A percentile compares a stretch with the other conserved stretches of the same genome.
Evolutionary conservation across 345 rosid genomes (phyloP).

Genomic region (Hypericum perforatum): DNA sequence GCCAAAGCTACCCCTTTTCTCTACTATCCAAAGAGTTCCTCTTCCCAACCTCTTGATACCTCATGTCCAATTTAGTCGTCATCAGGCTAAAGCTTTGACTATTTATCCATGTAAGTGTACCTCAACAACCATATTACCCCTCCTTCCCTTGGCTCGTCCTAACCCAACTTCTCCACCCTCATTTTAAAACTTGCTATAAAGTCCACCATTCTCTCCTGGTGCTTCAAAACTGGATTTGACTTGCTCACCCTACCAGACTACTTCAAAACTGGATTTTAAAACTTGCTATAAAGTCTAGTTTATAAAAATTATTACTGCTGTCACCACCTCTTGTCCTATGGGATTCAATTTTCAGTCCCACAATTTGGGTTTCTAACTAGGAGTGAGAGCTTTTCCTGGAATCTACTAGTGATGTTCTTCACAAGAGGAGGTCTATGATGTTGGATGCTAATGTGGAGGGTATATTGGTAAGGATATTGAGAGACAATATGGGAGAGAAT

Average conservation of each 20-base stretch:
- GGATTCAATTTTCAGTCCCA: conserved; percentile 10
- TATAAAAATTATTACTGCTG: conserved; percentile 6
- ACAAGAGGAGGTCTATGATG: too few species aligned
- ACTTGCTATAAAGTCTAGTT: conserved; percentile 3
- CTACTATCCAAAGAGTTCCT: conserved; percentile 24
- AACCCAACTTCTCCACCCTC: conserved; percentile 17
- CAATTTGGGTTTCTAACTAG: conserved; percentile 47
- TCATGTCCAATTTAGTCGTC: conserved; percentile 29
- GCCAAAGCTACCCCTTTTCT: neutral
- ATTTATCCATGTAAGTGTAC: conserved; percentile 23
- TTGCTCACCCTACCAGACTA: conserved; percentile 17
- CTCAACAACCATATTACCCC: too few species aligned
- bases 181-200: conserved; percentile 22
- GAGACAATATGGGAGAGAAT: too few species aligned
- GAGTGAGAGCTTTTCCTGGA: conserved; percentile 56
- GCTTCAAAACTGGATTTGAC: conserved; percentile 9
- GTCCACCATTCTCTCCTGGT: conserved; percentile 22
- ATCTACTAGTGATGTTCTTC: conserved; percentile 14
- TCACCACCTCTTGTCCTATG: too few species aligned
- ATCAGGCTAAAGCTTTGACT: conserved; percentile 32
- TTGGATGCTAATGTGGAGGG: conserved; percentile 36
- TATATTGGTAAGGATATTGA: conserved; percentile 14
- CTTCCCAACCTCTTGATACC: conserved; percentile 23
- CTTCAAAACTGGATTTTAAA: conserved; percentile 8
- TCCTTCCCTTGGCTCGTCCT: too few species aligned